Evolutionary conservation across 2,329 filamentous ascomycete species (phyloP).

Genomic region (Sporothrix mexicana): DNA sequence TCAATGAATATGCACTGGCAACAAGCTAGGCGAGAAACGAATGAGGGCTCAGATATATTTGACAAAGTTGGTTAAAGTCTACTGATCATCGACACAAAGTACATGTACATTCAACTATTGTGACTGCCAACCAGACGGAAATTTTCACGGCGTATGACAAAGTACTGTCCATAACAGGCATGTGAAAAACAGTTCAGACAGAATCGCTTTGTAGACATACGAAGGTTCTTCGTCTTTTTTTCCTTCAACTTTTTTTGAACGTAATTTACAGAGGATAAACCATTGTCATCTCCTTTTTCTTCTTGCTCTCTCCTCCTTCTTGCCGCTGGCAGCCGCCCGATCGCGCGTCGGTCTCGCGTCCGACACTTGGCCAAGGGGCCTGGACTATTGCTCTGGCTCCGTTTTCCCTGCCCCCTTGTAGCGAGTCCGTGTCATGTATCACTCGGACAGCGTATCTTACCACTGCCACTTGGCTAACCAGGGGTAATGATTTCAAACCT

Average conservation of each 20-base stretch:
- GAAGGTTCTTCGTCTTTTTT: neutral
- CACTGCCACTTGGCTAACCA: slow-evolving; percentile 4
- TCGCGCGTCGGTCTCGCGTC: neutral
- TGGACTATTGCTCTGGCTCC: neutral
- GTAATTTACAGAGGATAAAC: no score
- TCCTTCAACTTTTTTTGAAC: neutral
- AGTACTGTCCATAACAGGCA: neutral
- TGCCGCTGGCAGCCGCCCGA: neutral
- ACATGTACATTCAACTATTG: neutral
- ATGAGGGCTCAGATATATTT: neutral
- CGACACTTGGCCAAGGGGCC: neutral
- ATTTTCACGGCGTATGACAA: neutral
- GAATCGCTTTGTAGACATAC: neutral
- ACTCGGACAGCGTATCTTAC: neutral
- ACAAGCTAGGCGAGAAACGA: neutral
- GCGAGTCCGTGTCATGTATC: slow-evolving; percentile 15
- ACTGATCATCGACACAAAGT: slow-evolving; percentile 4
- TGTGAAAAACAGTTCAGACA: slow-evolving; percentile 7
- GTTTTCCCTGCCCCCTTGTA: neutral
- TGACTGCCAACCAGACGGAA: neutral
- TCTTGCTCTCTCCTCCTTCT: neutral
- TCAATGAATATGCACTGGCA: neutral
- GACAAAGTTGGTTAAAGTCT: neutral
- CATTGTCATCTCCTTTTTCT: neutral
- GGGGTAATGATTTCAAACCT: slow-evolving; percentile 21